A percentile compares a stretch with the other conserved stretches of the same genome.
Evolutionary conservation across 768 basidiomycete species (phyloP).

Genomic region (Leccinum aurantiacum): DNA sequence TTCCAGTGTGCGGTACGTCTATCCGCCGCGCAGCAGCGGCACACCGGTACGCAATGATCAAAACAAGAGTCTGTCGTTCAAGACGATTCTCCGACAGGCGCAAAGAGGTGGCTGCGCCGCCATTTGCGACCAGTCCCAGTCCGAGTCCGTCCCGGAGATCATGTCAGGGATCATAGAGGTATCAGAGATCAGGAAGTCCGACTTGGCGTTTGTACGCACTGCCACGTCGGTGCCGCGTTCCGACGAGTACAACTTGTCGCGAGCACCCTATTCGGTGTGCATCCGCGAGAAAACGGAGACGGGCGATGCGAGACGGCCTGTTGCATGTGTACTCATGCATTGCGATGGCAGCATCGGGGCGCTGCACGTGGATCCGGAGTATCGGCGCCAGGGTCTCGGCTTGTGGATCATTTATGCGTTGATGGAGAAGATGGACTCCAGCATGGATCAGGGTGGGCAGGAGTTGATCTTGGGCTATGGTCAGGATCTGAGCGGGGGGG

Average conservation of each 20-base stretch:
- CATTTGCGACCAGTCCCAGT: too few species aligned
- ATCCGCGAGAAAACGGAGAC: slow-evolving; percentile 8
- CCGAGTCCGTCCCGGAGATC: background rate
- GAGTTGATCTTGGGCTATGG: background rate
- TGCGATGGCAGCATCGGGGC: slow-evolving; percentile 22
- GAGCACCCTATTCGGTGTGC: slow-evolving; percentile 23
- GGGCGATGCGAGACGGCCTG: background rate
- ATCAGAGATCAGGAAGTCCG: slow-evolving; percentile 13
- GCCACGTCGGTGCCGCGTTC: slow-evolving; percentile 16
- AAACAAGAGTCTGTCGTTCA: background rate
- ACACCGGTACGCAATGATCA: background rate
- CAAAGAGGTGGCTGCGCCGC: background rate
- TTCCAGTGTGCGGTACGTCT: background rate
- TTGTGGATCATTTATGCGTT: slow-evolving; percentile 12
- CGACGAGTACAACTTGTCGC: slow-evolving; percentile 21
- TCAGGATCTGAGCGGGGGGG: slow-evolving; percentile 23
- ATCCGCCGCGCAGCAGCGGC: too few species aligned
- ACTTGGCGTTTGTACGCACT: slow-evolving; percentile 15
- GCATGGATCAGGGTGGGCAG: background rate
- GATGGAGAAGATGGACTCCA: slow-evolving; percentile 10
- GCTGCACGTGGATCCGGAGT: slow-evolving; percentile 8
- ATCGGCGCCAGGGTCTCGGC: slow-evolving; percentile 16
- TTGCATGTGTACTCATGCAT: slow-evolving; percentile 21
- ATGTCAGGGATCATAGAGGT: too few species aligned
- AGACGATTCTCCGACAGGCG: background rate